phyloP scores from a whole-genome alignment of 176 grass and related monocot species.

The Oryza glaberrima region DNA sequence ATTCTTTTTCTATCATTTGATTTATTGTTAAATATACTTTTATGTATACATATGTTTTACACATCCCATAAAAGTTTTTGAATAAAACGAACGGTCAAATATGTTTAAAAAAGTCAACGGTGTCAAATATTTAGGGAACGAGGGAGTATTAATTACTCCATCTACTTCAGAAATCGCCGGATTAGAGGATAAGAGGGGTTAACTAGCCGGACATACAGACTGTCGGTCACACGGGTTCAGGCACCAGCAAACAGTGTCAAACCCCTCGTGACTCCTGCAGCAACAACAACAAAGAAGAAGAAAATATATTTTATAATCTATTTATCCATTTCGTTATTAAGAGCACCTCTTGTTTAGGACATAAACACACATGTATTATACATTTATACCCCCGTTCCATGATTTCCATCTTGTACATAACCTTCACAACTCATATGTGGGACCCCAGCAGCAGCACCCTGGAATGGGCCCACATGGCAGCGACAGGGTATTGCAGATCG shows the following conservation, averaged over 20 bases:
- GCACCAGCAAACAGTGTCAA: neutral
- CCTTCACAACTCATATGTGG: neutral
- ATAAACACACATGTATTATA: neutral
- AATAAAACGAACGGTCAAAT: too few species aligned
- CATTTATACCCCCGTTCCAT: too few species aligned
- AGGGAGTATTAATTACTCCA: neutral
- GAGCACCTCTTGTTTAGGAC: neutral
- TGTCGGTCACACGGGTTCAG: neutral
- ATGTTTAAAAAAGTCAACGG: too few species aligned
- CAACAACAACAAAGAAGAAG: neutral
- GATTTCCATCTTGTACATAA: neutral
- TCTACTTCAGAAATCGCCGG: neutral
- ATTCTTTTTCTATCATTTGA: too few species aligned
- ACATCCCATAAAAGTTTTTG: too few species aligned
- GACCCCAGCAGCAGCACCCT: neutral
- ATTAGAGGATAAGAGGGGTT: neutral
- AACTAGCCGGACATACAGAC: neutral
- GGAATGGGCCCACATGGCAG: neutral
- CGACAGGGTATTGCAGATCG: neutral
- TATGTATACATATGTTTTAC: too few species aligned
- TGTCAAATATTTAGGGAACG: too few species aligned
- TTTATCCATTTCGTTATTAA: neutral
- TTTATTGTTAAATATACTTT: too few species aligned
- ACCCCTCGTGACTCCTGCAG: neutral
- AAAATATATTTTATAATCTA: neutral